Evolutionary conservation across 2,329 filamentous ascomycete genomes (phyloP).

Genomic region (Atkinsonella hypoxylon): DNA sequence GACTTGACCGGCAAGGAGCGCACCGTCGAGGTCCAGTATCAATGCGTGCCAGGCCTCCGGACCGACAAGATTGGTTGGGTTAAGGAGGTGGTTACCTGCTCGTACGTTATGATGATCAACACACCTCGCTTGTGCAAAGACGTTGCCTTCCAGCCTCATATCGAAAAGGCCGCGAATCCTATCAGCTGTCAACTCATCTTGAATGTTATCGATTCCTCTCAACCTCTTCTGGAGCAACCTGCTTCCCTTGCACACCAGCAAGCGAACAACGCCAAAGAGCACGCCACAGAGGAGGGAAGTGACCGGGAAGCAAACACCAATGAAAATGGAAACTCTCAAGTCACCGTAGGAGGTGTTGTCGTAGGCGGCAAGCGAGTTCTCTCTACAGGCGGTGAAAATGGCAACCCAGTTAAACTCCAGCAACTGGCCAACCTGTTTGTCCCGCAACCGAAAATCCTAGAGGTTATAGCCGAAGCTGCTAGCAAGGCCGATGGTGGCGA

Average conservation of each 20-base stretch:
- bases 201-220: conserved; percentile 30
- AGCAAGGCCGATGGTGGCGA: conserved; percentile 48
- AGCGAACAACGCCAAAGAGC: conserved; percentile 9
- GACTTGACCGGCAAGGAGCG: conserved; percentile 74
- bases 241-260: conserved; percentile 21
- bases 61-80: conserved; percentile 78
- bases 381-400: conserved; percentile 32
- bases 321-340: conserved; percentile 16
- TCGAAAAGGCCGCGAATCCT: conserved; percentile 61
- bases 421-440: conserved; percentile 18
- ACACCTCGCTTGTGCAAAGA: conserved; percentile 82
- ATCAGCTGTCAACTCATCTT: conserved; percentile 69
- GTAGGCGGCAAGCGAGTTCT: conserved; percentile 40
- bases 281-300: conserved; percentile 6
- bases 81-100: conserved; percentile 83
- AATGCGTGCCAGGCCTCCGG: conserved; percentile 64
- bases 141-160: conserved; percentile 71
- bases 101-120: conserved; percentile 87
- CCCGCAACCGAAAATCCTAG: conserved; percentile 9
- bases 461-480: conserved; percentile 33
- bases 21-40: conserved; percentile 72
- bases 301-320: conserved; percentile 16
- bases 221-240: conserved; percentile 22
- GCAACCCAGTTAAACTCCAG: conserved; percentile 32
- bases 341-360: conserved; percentile 40